A percentile compares a stretch with the other conserved stretches of the same genome.
phyloP scores from a whole-genome alignment of 306 rosid genomes.

The Mimosa bimucronata region DNA sequence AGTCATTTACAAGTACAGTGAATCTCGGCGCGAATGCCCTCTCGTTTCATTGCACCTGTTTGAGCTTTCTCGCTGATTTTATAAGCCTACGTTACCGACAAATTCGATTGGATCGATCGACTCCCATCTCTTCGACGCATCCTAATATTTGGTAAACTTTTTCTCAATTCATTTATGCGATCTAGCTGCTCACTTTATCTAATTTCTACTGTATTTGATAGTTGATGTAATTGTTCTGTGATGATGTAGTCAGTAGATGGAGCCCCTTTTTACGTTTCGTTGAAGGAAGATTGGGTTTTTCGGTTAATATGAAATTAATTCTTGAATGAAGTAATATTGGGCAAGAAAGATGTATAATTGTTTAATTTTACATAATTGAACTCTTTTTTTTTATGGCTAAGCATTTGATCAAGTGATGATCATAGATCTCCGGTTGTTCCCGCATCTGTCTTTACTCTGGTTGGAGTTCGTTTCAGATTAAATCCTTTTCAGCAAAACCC shows the following conservation, averaged over 20 bases:
- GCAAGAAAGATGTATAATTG: not conserved
- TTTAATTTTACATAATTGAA: not conserved
- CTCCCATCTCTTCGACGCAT: not conserved
- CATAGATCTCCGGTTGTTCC: not conserved
- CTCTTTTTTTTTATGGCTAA: no score
- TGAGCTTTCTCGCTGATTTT: not conserved
- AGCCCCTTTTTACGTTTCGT: not conserved
- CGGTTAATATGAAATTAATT: not conserved
- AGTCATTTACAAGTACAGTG: no score
- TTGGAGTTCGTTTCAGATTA: not conserved
- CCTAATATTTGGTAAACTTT: not conserved
- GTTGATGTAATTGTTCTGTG: not conserved
- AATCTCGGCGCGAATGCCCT: not conserved
- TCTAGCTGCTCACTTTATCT: not conserved
- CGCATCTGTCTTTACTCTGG: not conserved
- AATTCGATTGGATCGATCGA: slow-evolving; percentile 4
- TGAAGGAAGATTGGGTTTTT: not conserved
- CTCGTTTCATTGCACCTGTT: not conserved
- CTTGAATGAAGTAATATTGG: not conserved
- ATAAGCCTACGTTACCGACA: not conserved
- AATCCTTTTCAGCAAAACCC: not conserved
- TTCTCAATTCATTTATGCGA: not conserved
- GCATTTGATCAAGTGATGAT: slow-evolving; percentile 2
- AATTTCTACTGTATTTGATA: not conserved
- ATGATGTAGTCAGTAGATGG: slow-evolving; percentile 7